Evolutionary conservation across 2,329 filamentous ascomycete genomes (phyloP).

Genomic region (Pseudogymnoascus sp.): DNA sequence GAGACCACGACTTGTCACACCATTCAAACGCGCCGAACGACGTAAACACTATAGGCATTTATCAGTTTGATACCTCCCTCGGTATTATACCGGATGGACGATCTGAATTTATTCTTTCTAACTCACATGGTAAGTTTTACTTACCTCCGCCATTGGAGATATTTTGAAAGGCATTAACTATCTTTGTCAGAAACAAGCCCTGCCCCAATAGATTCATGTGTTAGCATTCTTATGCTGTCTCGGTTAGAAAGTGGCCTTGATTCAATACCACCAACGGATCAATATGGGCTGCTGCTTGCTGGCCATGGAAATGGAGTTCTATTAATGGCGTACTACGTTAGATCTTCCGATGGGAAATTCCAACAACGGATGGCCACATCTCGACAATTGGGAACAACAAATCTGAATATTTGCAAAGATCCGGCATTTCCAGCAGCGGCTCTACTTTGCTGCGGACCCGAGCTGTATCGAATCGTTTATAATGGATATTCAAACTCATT

Average conservation of each 20-base stretch:
- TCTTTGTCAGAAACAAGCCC: neutral
- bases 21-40: neutral
- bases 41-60: neutral
- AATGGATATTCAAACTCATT: neutral
- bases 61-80: neutral
- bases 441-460: conserved; percentile 45
- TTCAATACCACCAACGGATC: neutral
- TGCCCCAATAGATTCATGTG: neutral
- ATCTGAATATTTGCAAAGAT: conserved; percentile 23
- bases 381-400: conserved; percentile 22
- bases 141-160: neutral
- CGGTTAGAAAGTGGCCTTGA: neutral
- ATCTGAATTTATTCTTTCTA: neutral
- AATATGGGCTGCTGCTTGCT: conserved; percentile 5
- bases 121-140: neutral
- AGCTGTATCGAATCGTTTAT: conserved; percentile 28
- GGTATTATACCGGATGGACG: neutral
- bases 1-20: neutral
- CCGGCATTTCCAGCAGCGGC: conserved; percentile 21
- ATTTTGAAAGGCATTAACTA: neutral
- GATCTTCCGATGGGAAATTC: conserved; percentile 6
- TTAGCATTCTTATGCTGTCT: neutral
- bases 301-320: conserved; percentile 10
- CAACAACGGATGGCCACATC: neutral
- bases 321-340: neutral